phyloP scores from a whole-genome alignment of 164 flowering plant genomes.

The Saururus chinensis region DNA sequence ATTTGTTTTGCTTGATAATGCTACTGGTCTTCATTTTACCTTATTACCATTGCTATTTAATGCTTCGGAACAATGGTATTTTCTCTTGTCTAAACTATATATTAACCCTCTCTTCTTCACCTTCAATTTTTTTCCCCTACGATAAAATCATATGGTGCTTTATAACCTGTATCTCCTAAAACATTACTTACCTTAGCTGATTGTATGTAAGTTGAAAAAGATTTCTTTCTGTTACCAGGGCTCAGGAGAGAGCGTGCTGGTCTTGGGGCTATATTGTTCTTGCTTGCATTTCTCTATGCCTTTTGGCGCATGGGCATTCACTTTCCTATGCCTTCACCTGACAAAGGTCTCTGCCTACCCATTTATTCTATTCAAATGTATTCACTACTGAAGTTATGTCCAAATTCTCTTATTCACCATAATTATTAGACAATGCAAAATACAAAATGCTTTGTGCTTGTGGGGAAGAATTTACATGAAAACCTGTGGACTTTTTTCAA shows the following conservation, averaged over 20 bases:
- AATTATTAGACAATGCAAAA: too few relatives aligned
- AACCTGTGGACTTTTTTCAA: too few relatives aligned
- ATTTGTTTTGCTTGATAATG: conserved; percentile 74
- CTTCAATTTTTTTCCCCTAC: not conserved
- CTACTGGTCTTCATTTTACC: conserved; percentile 82
- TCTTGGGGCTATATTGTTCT: conserved; percentile 71
- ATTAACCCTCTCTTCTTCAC: not conserved
- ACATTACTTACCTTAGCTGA: not conserved
- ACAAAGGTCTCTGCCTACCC: conserved; percentile 45
- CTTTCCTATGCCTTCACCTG: conserved; percentile 98
- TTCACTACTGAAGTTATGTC: too few relatives aligned
- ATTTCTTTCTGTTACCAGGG: conserved; percentile 30
- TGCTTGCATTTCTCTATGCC: conserved; percentile 83
- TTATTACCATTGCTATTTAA: conserved; percentile 86
- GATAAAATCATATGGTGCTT: not conserved
- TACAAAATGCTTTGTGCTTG: too few relatives aligned
- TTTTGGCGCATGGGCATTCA: conserved; percentile 99
- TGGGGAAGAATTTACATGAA: too few relatives aligned
- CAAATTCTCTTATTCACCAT: too few relatives aligned
- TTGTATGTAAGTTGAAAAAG: not conserved
- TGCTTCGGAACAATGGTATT: conserved; percentile 79
- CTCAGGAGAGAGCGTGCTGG: conserved; percentile 84
- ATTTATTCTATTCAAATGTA: too few relatives aligned
- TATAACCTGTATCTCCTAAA: not conserved
- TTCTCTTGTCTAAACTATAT: not conserved